Conservation (phyloP, 2,329 filamentous ascomycete genomes). For the Hypoxylon rubiginosum region DNA sequence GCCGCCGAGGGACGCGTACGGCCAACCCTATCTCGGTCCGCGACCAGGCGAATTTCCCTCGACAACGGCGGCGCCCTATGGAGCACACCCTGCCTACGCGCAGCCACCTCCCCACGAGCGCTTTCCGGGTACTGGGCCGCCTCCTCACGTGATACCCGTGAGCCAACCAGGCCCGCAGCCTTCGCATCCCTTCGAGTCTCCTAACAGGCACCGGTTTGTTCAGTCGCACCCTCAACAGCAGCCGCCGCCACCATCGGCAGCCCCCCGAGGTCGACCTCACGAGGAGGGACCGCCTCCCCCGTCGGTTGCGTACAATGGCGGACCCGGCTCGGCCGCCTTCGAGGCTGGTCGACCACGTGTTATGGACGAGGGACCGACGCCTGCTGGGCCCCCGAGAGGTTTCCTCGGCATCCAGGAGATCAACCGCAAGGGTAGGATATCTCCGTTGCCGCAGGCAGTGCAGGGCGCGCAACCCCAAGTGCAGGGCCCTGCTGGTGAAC, state of each 20-base stretch:
- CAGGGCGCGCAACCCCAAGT: conserved; percentile 89
- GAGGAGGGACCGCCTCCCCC: conserved; percentile 66
- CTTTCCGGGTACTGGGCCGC: conserved; percentile 54
- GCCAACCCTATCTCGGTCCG: conserved; percentile 58
- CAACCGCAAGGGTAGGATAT: conserved; percentile 85
- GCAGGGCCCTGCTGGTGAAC: conserved; percentile 82
- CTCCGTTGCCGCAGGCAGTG: conserved; percentile 91
- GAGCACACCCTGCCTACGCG: conserved; percentile 54
- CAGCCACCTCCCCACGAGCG: conserved; percentile 56
- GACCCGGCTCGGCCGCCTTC: conserved; percentile 58
- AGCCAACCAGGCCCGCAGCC: conserved; percentile 47
- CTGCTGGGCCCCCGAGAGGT: conserved; percentile 71
- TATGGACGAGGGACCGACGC: conserved; percentile 68
- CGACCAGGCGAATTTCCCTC: conserved; percentile 65
- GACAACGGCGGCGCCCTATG: conserved; percentile 57
- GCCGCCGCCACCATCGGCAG: conserved; percentile 46
- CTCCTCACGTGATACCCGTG: conserved; percentile 51
- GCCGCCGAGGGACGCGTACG: conserved; percentile 57
- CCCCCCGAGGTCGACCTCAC: conserved; percentile 56
- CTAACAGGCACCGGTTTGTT: conserved; percentile 63
- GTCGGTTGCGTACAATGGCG: conserved; percentile 63
- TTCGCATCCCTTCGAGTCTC: conserved; percentile 62
- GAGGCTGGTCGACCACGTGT: conserved; percentile 59
- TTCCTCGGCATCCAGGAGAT: conserved; percentile 85
- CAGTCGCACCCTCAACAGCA: conserved; percentile 54